Conservation (phyloP, 2,329 filamentous ascomycete species). For the Blastomyces gilchristii region DNA sequence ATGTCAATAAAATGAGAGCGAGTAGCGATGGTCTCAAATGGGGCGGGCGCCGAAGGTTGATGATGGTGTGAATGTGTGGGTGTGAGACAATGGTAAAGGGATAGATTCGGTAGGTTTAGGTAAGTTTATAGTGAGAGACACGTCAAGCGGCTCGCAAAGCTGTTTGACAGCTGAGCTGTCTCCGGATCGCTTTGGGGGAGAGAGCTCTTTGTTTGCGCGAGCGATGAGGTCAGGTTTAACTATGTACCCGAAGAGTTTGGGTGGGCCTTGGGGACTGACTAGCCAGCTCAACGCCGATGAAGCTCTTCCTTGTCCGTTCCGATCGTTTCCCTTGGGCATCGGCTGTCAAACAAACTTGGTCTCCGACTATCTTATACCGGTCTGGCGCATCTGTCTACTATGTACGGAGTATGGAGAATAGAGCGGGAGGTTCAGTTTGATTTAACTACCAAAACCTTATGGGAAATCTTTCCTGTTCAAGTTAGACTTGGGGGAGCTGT, state of each 20-base stretch:
- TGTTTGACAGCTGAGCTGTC: background rate
- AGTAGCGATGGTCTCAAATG: background rate
- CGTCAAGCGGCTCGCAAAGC: background rate
- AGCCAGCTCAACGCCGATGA: background rate
- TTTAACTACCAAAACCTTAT: too few species aligned
- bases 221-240: background rate
- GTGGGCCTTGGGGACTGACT: background rate
- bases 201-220: background rate
- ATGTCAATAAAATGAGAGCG: background rate
- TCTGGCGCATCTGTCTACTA: background rate
- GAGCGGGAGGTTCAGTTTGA: too few species aligned
- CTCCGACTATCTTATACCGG: background rate
- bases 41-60: background rate
- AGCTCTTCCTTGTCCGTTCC: background rate
- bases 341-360: background rate
- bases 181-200: background rate
- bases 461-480: too few species aligned
- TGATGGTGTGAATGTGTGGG: background rate
- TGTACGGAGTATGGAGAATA: too few species aligned
- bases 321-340: background rate
- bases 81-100: background rate
- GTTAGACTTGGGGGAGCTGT: too few species aligned
- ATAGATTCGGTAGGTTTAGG: background rate
- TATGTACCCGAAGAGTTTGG: too few species aligned
- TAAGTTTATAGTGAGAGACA: background rate